A percentile compares a stretch with the other conserved stretches of the same genome.
phyloP scores from a whole-genome alignment of 768 basidiomycete genomes.

The Leucosporidium yakuticum region DNA sequence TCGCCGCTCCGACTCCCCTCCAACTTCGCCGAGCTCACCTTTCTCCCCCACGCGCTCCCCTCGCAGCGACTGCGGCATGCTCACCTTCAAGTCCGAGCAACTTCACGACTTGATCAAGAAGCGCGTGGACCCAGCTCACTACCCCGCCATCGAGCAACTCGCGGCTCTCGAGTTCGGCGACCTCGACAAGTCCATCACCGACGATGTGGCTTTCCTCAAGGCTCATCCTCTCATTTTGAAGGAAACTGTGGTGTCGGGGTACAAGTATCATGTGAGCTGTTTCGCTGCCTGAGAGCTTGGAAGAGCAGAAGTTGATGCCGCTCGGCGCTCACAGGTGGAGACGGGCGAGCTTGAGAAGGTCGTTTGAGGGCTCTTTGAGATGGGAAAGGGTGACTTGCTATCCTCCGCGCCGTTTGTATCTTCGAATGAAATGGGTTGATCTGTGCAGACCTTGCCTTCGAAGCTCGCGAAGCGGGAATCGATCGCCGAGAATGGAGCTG shows the following conservation, averaged over 20 bases:
- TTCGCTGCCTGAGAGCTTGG: not conserved
- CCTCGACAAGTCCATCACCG: slow-evolving; percentile 30
- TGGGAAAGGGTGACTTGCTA: no score
- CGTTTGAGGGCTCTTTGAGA: not conserved
- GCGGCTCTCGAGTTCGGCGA: slow-evolving; percentile 38
- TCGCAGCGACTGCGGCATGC: slow-evolving; percentile 62
- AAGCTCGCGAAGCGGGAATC: no score
- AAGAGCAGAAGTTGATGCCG: not conserved
- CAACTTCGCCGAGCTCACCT: no score
- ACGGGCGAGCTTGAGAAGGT: slow-evolving; percentile 1
- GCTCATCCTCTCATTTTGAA: not conserved
- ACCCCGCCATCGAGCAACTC: slow-evolving; percentile 52
- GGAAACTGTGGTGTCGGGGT: not conserved
- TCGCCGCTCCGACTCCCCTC: no score
- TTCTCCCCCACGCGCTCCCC: no score
- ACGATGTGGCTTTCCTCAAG: slow-evolving; percentile 44
- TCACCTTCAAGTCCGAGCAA: slow-evolving; percentile 52
- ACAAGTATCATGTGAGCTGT: not conserved
- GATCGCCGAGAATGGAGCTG: no score
- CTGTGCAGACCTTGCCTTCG: no score
- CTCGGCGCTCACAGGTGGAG: not conserved
- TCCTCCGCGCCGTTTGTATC: no score
- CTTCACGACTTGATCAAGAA: slow-evolving; percentile 53
- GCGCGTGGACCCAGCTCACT: slow-evolving; percentile 40
- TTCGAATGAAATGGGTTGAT: no score